Base-by-base conservation (phyloP, 1,139 yeast species). In the Komagataea norvegica region DNA sequence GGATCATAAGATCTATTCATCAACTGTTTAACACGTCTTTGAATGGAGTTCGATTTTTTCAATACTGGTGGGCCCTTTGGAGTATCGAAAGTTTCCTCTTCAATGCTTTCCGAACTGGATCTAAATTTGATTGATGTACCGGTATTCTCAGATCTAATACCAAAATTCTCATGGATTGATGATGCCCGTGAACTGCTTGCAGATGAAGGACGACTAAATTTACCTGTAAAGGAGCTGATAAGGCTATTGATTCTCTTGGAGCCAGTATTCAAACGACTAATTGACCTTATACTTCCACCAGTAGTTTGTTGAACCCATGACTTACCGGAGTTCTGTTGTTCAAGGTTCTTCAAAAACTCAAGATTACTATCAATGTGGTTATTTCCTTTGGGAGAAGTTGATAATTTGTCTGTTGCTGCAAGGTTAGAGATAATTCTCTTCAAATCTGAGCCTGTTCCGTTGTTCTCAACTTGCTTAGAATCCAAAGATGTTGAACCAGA, bases 261-360 rank as follows among this genome's bases (percentile, higher is more conserved):
- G 6, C 56, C 56, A 2, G 56, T 52, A 30, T 53, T 51, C 20
- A 51, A 49, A 21, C 48, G 50, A 28, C 57, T 51, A 4, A 65
- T 47, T 9, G 62, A 59, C 38, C 62, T 68, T 38, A 72, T 51
- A 44, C 73, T 71, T 25, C 73, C 77, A 7, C 96, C 96, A 3
- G 95, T 84, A 52, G 86, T 95, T 57, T 87, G 95, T 54, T 85
- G 95, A 88, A 86, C 83, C 55, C 54, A 51, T 44, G 60, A 52
- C 35, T 51, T 47, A 14, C 60, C 62, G 13, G 65, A 60, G 35
- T 62, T 61, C 30, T 63, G 68, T 19, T 57, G 57, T 27, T 69
- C 67, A 27, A 77, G 63, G 20, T 69, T 67, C 44, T 75, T 72
- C 44, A 85, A 61, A 53, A 82, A 85, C 38, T 80, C 85, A 33